Evolutionary conservation across 73 alveolate genomes (phyloP).

Genomic region (Tetrahymena elliotti): DNA sequence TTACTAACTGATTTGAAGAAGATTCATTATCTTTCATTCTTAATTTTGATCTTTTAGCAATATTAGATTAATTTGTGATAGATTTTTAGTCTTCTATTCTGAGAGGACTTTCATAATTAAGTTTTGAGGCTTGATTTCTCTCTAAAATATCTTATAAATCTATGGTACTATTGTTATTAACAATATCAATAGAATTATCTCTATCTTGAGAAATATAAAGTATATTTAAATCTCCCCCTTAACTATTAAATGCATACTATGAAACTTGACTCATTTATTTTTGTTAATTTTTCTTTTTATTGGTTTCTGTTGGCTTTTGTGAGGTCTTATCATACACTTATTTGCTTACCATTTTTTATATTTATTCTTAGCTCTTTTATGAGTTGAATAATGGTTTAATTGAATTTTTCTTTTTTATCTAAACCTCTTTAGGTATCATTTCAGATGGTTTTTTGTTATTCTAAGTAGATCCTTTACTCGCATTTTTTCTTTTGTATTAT

Average conservation of each 20-base stretch:
- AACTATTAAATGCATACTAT: too few relatives aligned
- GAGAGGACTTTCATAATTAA: background rate
- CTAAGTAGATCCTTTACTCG: background rate
- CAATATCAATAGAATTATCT: background rate
- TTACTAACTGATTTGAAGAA: background rate
- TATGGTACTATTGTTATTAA: background rate
- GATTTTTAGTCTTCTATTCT: background rate
- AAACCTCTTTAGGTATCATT: background rate
- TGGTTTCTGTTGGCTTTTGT: background rate
- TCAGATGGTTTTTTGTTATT: background rate
- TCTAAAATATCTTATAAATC: background rate
- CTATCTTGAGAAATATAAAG: background rate
- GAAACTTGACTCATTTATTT: background rate
- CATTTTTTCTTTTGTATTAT: background rate
- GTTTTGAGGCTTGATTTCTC: background rate
- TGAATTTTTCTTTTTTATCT: background rate
- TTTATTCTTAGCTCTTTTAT: background rate
- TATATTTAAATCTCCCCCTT: background rate
- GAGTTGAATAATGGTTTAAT: background rate
- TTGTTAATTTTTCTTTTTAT: background rate
- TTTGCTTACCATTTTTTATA: background rate
- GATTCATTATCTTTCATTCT: background rate
- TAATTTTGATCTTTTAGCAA: background rate
- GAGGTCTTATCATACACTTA: background rate
- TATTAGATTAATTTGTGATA: background rate